Evolutionary conservation across 306 rosid genomes (phyloP), one percentile per base, ranked within the genome.

Genomic region (Bauhinia variegata): DNA sequence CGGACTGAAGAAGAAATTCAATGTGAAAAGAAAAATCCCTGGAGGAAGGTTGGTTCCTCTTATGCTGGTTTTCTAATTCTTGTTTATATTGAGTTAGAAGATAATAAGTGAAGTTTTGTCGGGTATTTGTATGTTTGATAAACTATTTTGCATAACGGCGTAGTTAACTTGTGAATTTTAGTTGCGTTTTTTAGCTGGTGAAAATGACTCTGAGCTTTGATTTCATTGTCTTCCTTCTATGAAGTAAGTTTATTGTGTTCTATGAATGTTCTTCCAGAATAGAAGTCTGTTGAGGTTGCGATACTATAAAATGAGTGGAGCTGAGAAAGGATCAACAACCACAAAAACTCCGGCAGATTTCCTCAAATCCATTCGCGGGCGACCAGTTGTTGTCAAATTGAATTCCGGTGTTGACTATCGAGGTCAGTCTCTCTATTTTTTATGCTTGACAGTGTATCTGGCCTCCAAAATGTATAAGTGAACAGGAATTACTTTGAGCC

Each of bases 331-430:
- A 33, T 82, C 89, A 1, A 78, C 84, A 12, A 67, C 91, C 58
- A 91, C 97, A 0, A 91, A 91, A 78, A 91, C 95, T 23, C 97
- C 96, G 0, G 96, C 96, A 0, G 96, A 91, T 82, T 91, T 91
- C 58, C 96, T 91, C 63, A 91, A 91, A 59, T 88, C 97, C 38
- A 91, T 91, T 67, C 95, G 97, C 0, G 97, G 97, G 28, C 92
- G 91, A 39, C 97, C 97, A 0, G 97, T 91, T 71, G 97, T 91
- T 18, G 97, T 91, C 7, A 91, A 91, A 75, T 85, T 91, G 63
- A 91, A 91, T 74, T 91, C 97, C 16, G 97, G 97, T 6, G 97
- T 91, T 30, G 97, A 91, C 55, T 91, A 91, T 62, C 73, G 97
- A 85, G 97, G 97, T 91, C 36, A 4, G 31, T 30, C 31, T 44